Evolutionary conservation across 768 basidiomycete genomes (phyloP), one percentile per base, ranked within the genome.

Genomic region (Leccinum disarticulatum): DNA sequence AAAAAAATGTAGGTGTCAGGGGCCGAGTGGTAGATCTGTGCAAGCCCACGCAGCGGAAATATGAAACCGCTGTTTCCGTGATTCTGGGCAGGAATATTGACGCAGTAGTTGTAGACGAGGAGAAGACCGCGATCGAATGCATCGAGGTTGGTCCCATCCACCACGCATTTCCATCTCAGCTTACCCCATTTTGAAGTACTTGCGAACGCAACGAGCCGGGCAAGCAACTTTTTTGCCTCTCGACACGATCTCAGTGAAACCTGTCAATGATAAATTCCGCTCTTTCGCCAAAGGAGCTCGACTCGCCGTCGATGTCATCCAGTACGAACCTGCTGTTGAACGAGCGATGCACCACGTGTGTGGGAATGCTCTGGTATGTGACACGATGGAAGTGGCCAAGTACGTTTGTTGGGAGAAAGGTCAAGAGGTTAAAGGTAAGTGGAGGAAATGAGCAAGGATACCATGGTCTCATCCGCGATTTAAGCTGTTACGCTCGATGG

Each of bases 211-310:
- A 74, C 90, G 95, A 36, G 87, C 91, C 0, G 97, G 96, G 1
- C 93, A 95, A 75, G 96, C 96, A 13, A 99, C 97, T 0, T 98
- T 98, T 77, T 90, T 99, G 50, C 97, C 97, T 0, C 87, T 99
- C n/a, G 96, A 98, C 72, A 95, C 94, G 9, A 96, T 98, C 64
- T 92, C 94, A 69, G 89, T 90, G 35, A 98, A 96, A 72, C 87
- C 94, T 2, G 81, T 94, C 63, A 94, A 95, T 64, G 97, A 98
- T 76, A 95, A 94, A 72, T 94, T 91, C 76, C 87, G 97, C 25
- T 88, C 90, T 6, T 93, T 95, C 68, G 92, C 90, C 3, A 92
- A 93, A 66, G 92, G 91, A 0, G 90, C 91, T 4, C 79, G 93
- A 48, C 79, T 95, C 7, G 93, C 93, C 6, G 87, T 95, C 28